Base-by-base conservation (phyloP, 164 flowering plant genomes). In the Magnolia sinica region DNA sequence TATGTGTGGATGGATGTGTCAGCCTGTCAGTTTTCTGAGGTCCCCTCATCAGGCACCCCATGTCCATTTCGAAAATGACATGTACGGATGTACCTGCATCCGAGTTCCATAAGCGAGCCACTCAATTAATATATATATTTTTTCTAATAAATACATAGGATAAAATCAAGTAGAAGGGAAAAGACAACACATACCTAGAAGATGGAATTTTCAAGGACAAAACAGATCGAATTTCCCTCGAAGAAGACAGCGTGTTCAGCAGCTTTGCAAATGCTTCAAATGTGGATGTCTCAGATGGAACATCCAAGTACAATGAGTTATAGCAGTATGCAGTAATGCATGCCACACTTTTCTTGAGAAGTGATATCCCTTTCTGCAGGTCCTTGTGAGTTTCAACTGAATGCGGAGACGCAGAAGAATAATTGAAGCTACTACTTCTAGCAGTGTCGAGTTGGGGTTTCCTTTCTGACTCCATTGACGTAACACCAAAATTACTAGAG, bases 281-380 rank as follows among this genome's bases (percentile, higher is more conserved):
- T 23, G 99, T 96, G 64, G 99, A 89, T 72, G 92, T 83, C 65
- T 91, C 98, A 61, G 89, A 72, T 67, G 98, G 98, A 74, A 88
- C 84, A 76, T 96, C 98, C 58, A 92, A 78, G 76, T 89, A 83
- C 55, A 96, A 85, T 16, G 92, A 86, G 79, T 91, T 91, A 79
- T 91, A 93, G 76, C 94, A 90, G 79, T 91, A 96, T 20, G 97
- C 89, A 18, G 98, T 92, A 71, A 94, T 77, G 85, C 98, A 93
- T 49, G 99, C 97, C 75, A 96, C 98, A 87, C 98, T 96, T 84
- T 90, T 94, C 88, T 96, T 94, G 64, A 96, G 88, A 82, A 94
- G 97, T 68, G 96, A 87, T 75, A 96, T 96, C 71, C 99, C 99
- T 86, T 88, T 96, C 85, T 96, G 98, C 85, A 96, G 79, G 76